phyloP scores from a whole-genome alignment of 1,284 basidiomycete genomes.

The Pascua sp. region DNA sequence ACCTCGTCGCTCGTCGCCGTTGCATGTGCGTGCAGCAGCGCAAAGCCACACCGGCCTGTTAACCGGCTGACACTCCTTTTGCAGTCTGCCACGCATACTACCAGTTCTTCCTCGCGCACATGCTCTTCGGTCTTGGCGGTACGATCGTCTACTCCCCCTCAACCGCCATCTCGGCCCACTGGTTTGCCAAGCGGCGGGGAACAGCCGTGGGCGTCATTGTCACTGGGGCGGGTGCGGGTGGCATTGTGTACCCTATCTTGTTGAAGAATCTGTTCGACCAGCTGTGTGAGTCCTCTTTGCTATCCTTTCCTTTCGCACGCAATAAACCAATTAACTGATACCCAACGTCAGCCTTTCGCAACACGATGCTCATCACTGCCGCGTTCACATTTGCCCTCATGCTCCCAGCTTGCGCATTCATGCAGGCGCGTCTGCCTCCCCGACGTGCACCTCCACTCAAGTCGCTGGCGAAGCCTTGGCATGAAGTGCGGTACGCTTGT shows the following conservation, averaged over 20 bases:
- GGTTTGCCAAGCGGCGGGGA: constrained; percentile 40
- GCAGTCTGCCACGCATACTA: constrained; percentile 44
- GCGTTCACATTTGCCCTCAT: constrained; percentile 21
- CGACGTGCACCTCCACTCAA: constrained; percentile 15
- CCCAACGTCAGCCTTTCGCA: constrained; percentile 16
- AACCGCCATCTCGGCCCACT: constrained; percentile 44
- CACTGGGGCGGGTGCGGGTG: constrained; percentile 42
- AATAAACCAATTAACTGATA: background rate
- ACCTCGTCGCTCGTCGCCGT: constrained; percentile 34
- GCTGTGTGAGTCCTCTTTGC: constrained; percentile 23
- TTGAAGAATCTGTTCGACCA: constrained; percentile 35
- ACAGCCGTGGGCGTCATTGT: constrained; percentile 45
- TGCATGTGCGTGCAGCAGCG: constrained; percentile 30
- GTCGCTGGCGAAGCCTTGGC: constrained; percentile 25
- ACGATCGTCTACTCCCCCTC: constrained; percentile 40
- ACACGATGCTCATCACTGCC: constrained; percentile 26
- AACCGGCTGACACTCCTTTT: too few species aligned
- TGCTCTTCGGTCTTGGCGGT: constrained; percentile 37
- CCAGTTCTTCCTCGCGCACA: constrained; percentile 45
- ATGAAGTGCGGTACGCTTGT: constrained; percentile 30
- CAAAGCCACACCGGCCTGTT: too few species aligned
- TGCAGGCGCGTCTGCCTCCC: constrained; percentile 25
- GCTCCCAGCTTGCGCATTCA: constrained; percentile 20
- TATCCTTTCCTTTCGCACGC: too few species aligned
- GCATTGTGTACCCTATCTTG: constrained; percentile 44